A percentile compares a stretch with the other conserved stretches of the same genome.
Conservation (phyloP, 108 stramenopile species). For the Cyclotella distinguenda region DNA sequence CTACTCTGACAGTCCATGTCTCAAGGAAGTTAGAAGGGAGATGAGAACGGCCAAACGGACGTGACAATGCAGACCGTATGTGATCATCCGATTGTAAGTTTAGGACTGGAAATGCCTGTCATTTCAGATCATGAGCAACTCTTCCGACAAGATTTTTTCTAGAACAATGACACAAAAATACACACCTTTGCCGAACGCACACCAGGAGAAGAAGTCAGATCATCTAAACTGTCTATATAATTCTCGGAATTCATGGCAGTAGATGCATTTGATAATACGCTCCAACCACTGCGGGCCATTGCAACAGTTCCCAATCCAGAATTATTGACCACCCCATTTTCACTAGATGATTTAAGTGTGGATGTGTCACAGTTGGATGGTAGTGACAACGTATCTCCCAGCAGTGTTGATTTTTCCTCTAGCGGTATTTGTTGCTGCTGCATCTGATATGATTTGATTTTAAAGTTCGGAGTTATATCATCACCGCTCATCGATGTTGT, state of each 20-base stretch:
- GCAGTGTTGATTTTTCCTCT: no score
- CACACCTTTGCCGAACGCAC: slow-evolving; percentile 14
- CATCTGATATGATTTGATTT: no score
- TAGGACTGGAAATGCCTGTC: slow-evolving; percentile 31
- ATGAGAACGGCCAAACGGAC: slow-evolving; percentile 34
- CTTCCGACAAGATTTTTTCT: not conserved
- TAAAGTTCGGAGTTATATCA: no score
- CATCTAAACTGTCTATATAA: slow-evolving; percentile 36
- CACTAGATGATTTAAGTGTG: not conserved
- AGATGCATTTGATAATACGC: slow-evolving; percentile 26
- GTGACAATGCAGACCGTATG: slow-evolving; percentile 34
- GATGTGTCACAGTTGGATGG: not conserved
- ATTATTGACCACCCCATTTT: not conserved
- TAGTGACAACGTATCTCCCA: no score
- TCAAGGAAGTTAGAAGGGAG: slow-evolving; percentile 22
- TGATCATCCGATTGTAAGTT: slow-evolving; percentile 25
- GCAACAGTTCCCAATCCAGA: not conserved
- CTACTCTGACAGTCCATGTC: slow-evolving; percentile 23
- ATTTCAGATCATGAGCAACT: not conserved
- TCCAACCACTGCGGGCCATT: slow-evolving; percentile 32
- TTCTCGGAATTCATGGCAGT: slow-evolving; percentile 38
- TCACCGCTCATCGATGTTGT: no score
- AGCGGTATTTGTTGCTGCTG: no score
- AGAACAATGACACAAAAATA: not conserved
- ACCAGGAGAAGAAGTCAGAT: slow-evolving; percentile 13